These are phyloP conservation scores for Solanum lycopersicoides DNA, from an alignment of 257 asterid genomes.

Conservation along the genomic window DNA sequence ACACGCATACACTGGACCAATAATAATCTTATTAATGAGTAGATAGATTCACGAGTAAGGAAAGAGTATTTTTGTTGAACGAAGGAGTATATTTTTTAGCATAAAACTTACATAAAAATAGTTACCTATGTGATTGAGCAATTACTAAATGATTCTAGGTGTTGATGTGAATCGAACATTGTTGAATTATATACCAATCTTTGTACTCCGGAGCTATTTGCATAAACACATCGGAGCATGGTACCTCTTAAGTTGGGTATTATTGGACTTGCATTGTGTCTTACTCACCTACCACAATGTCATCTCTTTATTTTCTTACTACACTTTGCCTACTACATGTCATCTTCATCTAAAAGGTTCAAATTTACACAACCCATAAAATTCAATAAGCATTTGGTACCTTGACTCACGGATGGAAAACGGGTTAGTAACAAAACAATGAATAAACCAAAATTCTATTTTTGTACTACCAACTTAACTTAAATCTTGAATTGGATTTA, in stretches of 20 bases:
- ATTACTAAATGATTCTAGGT: too few relatives aligned
- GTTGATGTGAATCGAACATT: too few relatives aligned
- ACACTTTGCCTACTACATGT: too few relatives aligned
- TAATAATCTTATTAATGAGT: too few relatives aligned
- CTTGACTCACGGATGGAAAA: background rate
- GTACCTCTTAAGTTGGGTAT: background rate
- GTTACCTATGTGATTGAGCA: background rate
- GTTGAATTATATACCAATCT: too few relatives aligned
- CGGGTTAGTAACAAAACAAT: background rate
- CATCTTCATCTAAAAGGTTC: too few relatives aligned
- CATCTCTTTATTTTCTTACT: background rate
- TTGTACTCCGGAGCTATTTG: too few relatives aligned
- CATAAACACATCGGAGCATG: too few relatives aligned
- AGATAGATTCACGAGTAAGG: background rate
- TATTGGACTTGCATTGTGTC: background rate
- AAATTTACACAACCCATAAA: too few relatives aligned
- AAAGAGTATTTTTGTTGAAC: background rate
- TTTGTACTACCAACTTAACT: background rate
- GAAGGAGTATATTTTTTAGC: background rate
- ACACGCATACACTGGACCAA: background rate
- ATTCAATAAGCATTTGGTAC: background rate
- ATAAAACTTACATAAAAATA: too few relatives aligned
- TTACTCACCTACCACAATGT: background rate
- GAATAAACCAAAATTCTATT: background rate
- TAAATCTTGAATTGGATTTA: background rate